phyloP scores from a whole-genome alignment of 2,329 filamentous ascomycete species.

The Fusarium tanahbumbuense region DNA sequence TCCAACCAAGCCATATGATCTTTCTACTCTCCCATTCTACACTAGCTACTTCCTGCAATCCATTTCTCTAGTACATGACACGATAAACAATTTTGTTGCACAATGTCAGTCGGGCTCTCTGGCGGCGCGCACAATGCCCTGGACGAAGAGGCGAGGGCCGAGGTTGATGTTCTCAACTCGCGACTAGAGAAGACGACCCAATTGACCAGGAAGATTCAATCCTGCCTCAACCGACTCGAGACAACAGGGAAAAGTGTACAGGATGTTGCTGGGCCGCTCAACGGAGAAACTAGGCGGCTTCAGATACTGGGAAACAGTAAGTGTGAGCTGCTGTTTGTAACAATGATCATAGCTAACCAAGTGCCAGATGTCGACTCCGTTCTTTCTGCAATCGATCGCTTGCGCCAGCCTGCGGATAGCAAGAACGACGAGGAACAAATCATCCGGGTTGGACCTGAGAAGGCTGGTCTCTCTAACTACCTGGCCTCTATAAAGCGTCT shows the following conservation, averaged over 20 bases:
- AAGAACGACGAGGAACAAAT: constrained; percentile 93
- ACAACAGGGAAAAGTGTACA: constrained; percentile 90
- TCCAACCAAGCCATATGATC: constrained; percentile 8
- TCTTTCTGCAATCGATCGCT: constrained; percentile 85
- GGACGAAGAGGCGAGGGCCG: constrained; percentile 75
- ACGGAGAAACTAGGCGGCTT: constrained; percentile 88
- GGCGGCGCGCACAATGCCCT: constrained; percentile 61
- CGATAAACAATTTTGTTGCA: not conserved
- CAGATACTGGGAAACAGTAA: constrained; percentile 86
- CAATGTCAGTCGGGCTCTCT: constrained; percentile 64
- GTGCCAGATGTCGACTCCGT: constrained; percentile 82
- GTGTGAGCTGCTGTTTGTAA: constrained; percentile 15
- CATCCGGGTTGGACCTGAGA: constrained; percentile 87
- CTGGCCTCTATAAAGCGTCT: constrained; percentile 90
- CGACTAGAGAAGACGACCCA: constrained; percentile 90
- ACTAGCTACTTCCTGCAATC: not conserved
- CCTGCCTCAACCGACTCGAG: constrained; percentile 84
- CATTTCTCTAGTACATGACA: not conserved
- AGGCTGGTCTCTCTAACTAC: constrained; percentile 84
- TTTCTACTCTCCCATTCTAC: constrained; percentile 1
- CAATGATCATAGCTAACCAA: constrained; percentile 25
- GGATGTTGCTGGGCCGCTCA: constrained; percentile 91
- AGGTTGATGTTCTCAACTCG: constrained; percentile 77
- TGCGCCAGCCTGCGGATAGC: constrained; percentile 91
- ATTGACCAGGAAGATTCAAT: constrained; percentile 95